Evolutionary conservation across 2,329 filamentous ascomycete species (phyloP), one percentile per base, ranked within the genome.

Genomic region (Colletotrichum destructivum): DNA sequence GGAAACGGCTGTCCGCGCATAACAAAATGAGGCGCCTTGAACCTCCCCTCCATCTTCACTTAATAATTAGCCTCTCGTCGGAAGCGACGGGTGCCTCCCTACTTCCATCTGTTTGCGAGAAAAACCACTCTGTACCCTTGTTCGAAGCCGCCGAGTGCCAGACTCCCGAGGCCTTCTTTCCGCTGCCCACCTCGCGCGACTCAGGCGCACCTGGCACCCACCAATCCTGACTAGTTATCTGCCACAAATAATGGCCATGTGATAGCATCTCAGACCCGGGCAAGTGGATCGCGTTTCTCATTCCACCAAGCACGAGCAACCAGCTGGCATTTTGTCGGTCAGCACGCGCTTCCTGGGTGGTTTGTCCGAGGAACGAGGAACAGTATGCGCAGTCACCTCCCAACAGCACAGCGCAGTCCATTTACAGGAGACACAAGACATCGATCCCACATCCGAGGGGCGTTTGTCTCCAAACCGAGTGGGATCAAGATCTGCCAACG

Each of bases 241-340:
- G 65, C 57, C 65, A 69, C 69, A 49, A 63, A 63, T 42, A 11
- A 13, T 47, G 54, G 46, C 69, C 69, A 71, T 71, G 69, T 71
- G 69, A 71, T 69, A 54, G 54, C 65, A 71, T 71, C 65, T 71
- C 69, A 69, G 69, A 71, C 69, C 65, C 65, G 69, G 60, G 47
- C 59, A 60, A 59, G 69, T 71, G 69, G 69, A 71, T 69, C 69
- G 40, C 59, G 59, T 71, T 69, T 64, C 59, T 59, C 59, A 59
- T 51, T 40, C 60, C 60, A 59, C 51, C 38, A 46, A 55, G 65
- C 59, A 60, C 54, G 40, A 64, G 46, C 46, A 54, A 13, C 60
- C 52, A 47, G 38, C 46, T 49, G 60, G 21, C 57, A 18, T 26
- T 35, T 35, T 4, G 31, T 62, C n/a, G 31, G n/a, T n/a, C 54